These are phyloP conservation scores for Acacia confusa DNA, from an alignment of 306 rosid genomes.

Conservation along the genomic window DNA sequence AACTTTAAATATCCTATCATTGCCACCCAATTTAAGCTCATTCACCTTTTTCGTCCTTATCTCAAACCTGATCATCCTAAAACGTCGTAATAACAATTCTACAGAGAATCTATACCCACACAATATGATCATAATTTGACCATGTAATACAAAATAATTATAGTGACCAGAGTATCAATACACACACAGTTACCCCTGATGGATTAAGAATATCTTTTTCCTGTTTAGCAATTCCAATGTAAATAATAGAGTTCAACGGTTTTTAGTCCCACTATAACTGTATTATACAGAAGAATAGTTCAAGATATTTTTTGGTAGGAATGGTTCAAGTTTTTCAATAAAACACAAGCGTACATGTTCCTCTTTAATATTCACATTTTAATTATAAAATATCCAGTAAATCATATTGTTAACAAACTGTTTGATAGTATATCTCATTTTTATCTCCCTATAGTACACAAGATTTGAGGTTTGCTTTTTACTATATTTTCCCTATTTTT, in stretches of 20 bases:
- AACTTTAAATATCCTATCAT: not conserved
- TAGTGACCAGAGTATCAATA: not conserved
- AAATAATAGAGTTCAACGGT: slow-evolving; percentile 9
- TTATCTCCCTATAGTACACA: not conserved
- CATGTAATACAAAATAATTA: not conserved
- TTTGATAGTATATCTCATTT: not conserved
- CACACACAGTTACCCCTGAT: not conserved
- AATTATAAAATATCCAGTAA: not conserved
- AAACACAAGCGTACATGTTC: not conserved
- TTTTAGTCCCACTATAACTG: not conserved
- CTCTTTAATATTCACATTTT: not conserved
- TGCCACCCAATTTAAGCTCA: not conserved
- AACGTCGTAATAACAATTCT: too few relatives aligned
- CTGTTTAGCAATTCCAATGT: not conserved
- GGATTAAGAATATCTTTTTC: slow-evolving; percentile 1
- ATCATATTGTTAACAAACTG: not conserved
- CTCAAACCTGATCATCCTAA: not conserved
- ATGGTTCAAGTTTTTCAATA: not conserved
- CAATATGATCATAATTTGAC: not conserved
- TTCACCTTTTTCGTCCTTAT: not conserved
- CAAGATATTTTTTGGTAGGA: not conserved
- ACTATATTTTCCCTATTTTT: not conserved
- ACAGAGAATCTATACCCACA: not conserved
- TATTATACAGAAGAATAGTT: not conserved
- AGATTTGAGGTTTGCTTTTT: not conserved